Evolutionary conservation across 345 rosid genomes (phyloP).

Genomic region (Hevea brasiliensis): DNA sequence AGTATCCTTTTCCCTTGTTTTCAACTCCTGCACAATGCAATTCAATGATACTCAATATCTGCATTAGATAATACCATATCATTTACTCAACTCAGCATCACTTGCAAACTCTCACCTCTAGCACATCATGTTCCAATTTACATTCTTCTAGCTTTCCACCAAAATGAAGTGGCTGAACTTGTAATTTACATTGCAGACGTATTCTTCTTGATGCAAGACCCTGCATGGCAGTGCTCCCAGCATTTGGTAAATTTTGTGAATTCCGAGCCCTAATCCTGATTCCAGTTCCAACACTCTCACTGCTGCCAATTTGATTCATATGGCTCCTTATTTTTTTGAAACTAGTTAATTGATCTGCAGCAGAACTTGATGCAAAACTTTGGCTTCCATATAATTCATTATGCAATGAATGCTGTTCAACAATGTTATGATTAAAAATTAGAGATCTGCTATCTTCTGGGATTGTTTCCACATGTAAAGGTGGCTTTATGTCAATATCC

Average conservation of each 20-base stretch:
- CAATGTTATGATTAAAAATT: neutral
- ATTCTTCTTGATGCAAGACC: constrained; percentile 63
- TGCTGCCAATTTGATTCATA: constrained; percentile 10
- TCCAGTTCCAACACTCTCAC: constrained; percentile 32
- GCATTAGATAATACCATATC: constrained; percentile 8
- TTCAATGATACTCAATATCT: constrained; percentile 23
- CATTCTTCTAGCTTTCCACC: constrained; percentile 11
- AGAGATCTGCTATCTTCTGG: neutral
- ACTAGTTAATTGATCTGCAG: constrained; percentile 16
- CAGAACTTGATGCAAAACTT: constrained; percentile 19
- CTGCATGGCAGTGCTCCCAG: constrained; percentile 24
- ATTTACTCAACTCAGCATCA: constrained; percentile 14
- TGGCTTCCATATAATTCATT: neutral
- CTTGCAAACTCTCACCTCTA: constrained; percentile 48
- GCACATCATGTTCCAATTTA: constrained; percentile 25
- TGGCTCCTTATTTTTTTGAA: constrained; percentile 3
- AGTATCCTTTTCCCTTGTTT: constrained; percentile 16
- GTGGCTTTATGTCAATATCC: neutral
- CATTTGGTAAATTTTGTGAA: constrained; percentile 24
- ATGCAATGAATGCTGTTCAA: neutral
- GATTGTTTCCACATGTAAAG: constrained; percentile 13
- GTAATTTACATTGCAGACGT: constrained; percentile 41
- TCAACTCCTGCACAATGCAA: constrained; percentile 37
- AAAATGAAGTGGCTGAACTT: constrained; percentile 16
- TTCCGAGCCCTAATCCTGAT: constrained; percentile 48